Conservation (phyloP, 2,329 filamentous ascomycete genomes). For the Neofusicoccum umdonicola region DNA sequence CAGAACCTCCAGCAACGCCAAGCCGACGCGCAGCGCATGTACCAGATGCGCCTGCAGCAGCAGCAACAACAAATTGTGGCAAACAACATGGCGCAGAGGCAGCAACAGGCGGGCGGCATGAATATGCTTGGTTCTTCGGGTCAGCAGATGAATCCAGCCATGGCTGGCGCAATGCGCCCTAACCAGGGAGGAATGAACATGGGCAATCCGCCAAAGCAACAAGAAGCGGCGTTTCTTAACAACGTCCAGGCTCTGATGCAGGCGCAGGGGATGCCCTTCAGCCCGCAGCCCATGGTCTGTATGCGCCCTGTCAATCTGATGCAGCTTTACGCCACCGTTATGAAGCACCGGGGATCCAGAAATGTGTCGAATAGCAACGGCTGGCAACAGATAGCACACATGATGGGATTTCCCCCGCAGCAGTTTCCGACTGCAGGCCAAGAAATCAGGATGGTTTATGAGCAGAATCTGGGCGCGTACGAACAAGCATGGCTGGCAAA, state of each 20-base stretch:
- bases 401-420: conserved; percentile 41
- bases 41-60: conserved; percentile 78
- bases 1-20: conserved; percentile 50
- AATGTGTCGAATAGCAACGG: conserved; percentile 66
- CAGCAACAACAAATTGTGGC: conserved; percentile 63
- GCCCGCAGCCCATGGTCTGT: conserved; percentile 69
- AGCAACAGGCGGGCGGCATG: conserved; percentile 36
- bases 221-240: conserved; percentile 54
- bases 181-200: conserved; percentile 18
- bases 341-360: conserved; percentile 75
- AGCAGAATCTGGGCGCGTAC: conserved; percentile 72
- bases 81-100: conserved; percentile 37
- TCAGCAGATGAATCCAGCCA: conserved; percentile 26
- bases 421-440: conserved; percentile 61
- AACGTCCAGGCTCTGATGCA: conserved; percentile 76
- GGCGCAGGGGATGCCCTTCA: conserved; percentile 68
- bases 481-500: conserved; percentile 66
- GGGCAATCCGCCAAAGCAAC: conserved; percentile 3
- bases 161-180: conserved; percentile 17
- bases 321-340: conserved; percentile 73
- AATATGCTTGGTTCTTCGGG: conserved; percentile 33
- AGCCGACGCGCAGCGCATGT: conserved; percentile 71
- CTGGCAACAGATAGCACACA: conserved; percentile 70
- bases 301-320: conserved; percentile 73
- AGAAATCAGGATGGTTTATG: conserved; percentile 71